Evolutionary conservation across 108 stramenopile species (phyloP), one percentile per base, ranked within the genome.

Genomic region (Conticribra guillardii): DNA sequence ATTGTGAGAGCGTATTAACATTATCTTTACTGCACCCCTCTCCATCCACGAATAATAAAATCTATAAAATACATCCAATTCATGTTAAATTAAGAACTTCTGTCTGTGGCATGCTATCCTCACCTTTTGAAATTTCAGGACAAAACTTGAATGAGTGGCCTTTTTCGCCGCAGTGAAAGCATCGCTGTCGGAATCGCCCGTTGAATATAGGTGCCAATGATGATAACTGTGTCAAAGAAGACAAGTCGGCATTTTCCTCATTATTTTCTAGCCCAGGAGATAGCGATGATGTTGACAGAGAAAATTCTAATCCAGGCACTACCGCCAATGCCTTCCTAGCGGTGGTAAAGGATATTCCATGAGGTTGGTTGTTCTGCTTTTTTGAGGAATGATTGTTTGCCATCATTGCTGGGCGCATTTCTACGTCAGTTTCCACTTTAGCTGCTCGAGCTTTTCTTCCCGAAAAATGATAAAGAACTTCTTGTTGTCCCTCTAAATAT

Each of bases 391-490:
- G 37, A 41, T 41, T n/a, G n/a, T 11, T 16, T 51, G 60, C 3
- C 14, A n/a, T 37, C 31, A 44, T 4, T 44, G 31, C 15, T 76
- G 41, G 11, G 34, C 17, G 30, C 21, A 60, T 26, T n/a, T 24
- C 30, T 3, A 32, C 28, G 29, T 32, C 29, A 32, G 59, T 29
- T 59, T 23, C 7, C 28, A 4, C 23, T 9, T 48, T 22, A 55
- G 37, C 70, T 52, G 72, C 72, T 28, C 47, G 56, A 18, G 67
- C 78, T 73, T 72, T 65, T 41, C 78, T 66, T 30, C 78, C 78
- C n/a, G 78, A 79, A 34, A 79, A 27, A 30, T 79, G 78, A 67
- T 79, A 79, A n/a, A 79, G n/a, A 0, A 79, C 78, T 44, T 79
- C 78, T 17, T 28, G 22, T 23, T 72, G 71, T n/a, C n/a, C n/a